Evolutionary conservation across 139 green algal genomes (phyloP).

Genomic region (Parachlorella kessleri): DNA sequence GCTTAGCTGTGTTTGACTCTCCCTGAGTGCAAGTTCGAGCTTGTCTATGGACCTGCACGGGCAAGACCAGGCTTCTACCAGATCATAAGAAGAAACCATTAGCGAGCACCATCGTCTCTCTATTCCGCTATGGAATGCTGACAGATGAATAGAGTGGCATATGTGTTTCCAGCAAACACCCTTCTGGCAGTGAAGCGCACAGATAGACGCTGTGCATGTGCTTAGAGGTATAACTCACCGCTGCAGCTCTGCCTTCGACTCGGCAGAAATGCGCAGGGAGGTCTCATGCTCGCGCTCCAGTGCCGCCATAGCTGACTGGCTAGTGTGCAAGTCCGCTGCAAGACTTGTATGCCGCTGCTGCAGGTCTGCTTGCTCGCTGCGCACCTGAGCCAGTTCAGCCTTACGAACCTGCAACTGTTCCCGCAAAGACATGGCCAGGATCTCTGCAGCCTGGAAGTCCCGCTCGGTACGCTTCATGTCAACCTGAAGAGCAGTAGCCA

Average conservation of each 20-base stretch:
- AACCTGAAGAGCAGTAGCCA: constrained; percentile 2
- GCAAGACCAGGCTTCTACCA: no score
- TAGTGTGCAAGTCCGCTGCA: not conserved
- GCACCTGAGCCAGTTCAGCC: constrained; percentile 12
- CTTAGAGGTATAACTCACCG: no score
- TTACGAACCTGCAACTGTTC: constrained; percentile 40
- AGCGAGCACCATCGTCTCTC: no score
- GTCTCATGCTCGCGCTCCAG: constrained; percentile 1
- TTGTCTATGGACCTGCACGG: not conserved
- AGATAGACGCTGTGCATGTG: no score
- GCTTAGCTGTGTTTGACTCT: not conserved
- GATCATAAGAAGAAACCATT: no score
- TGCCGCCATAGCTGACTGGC: not conserved
- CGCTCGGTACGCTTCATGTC: constrained; percentile 31
- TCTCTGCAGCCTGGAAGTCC: constrained; percentile 38
- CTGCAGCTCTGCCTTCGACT: not conserved
- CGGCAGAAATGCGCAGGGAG: not conserved
- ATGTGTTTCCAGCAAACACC: no score
- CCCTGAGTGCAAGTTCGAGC: not conserved
- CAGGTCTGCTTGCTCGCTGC: not conserved
- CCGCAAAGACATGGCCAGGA: constrained; percentile 35
- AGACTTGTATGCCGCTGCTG: not conserved
- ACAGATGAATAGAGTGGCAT: no score
- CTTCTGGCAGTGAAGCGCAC: no score
- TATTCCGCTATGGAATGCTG: no score